Conservation (phyloP, 2,329 filamentous ascomycete species). For the Fusarium nematophilum region DNA sequence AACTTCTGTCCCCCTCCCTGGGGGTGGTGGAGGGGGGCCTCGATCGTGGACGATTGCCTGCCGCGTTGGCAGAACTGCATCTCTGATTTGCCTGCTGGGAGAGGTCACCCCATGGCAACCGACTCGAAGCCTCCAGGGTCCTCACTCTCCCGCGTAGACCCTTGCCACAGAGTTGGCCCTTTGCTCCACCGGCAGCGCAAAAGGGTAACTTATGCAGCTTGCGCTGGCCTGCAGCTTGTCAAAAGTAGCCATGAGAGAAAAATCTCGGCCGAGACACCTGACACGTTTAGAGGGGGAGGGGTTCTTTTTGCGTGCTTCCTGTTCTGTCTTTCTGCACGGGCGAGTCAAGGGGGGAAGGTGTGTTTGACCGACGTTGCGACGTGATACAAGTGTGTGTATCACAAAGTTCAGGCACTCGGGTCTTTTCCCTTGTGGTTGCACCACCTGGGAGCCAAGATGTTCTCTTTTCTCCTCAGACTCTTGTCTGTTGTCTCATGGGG, state of each 20-base stretch:
- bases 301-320: too few relatives aligned
- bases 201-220: conserved; percentile 4
- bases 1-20: too few relatives aligned
- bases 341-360: too few relatives aligned
- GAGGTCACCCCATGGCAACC: too few relatives aligned
- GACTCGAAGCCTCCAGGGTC: conserved; percentile 3
- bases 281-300: conserved; percentile 23
- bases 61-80: conserved; percentile 11
- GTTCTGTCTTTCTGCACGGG: too few relatives aligned
- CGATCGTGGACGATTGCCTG: conserved; percentile 7
- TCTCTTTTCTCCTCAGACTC: conserved; percentile 26
- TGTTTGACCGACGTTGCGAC: conserved; percentile 6
- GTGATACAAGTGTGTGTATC: conserved; percentile 30
- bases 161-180: too few relatives aligned
- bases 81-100: conserved; percentile 26
- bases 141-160: not conserved
- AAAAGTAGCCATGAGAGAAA: conserved; percentile 27
- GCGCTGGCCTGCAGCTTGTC: conserved; percentile 30
- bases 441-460: conserved; percentile 16
- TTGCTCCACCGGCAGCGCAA: not conserved
- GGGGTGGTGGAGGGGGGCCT: too few relatives aligned
- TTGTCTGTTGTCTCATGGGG: too few relatives aligned
- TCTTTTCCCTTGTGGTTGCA: conserved; percentile 8
- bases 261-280: conserved; percentile 41
- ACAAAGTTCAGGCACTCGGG: too few relatives aligned